phyloP scores from a whole-genome alignment of 169 alveolate species.

The Plasmodium inui region DNA sequence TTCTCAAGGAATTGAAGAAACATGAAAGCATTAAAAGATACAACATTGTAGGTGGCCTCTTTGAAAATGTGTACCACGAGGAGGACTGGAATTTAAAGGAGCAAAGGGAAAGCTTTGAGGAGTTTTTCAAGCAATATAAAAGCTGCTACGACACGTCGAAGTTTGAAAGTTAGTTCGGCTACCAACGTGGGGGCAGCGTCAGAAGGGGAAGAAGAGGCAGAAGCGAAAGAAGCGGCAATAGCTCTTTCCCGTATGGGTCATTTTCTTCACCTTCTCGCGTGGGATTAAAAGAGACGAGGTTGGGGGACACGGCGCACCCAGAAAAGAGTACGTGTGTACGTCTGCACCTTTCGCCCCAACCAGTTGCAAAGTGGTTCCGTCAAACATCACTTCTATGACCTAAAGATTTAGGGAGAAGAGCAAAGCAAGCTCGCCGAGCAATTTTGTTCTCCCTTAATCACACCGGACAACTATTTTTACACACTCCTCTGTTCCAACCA shows the following conservation, averaged over 20 bases:
- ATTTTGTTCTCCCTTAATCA: not conserved
- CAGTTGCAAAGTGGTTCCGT: not conserved
- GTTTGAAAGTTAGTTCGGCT: constrained; percentile 15
- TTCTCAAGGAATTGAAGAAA: constrained; percentile 85
- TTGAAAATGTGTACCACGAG: constrained; percentile 93
- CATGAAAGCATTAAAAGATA: constrained; percentile 78
- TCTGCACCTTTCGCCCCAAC: not conserved
- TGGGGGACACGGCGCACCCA: not conserved
- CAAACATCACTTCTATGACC: not conserved
- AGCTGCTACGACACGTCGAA: constrained; percentile 46
- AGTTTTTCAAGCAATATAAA: constrained; percentile 51
- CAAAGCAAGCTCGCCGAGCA: not conserved
- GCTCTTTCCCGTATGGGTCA: not conserved
- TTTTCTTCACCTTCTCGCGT: not conserved
- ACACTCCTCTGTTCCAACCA: not conserved
- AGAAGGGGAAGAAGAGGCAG: not conserved
- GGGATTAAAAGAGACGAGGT: not conserved
- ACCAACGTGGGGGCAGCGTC: no score
- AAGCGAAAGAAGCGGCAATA: not conserved
- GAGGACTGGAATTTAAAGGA: constrained; percentile 85
- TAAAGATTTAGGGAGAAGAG: not conserved
- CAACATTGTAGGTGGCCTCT: constrained; percentile 83
- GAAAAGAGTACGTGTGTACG: not conserved
- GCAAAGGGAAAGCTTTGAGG: constrained; percentile 60
- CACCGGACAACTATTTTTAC: not conserved